These are phyloP conservation scores for Pseudogymnoascus sp. DNA, from an alignment of 2,329 filamentous ascomycete genomes.

Conservation along the genomic window DNA sequence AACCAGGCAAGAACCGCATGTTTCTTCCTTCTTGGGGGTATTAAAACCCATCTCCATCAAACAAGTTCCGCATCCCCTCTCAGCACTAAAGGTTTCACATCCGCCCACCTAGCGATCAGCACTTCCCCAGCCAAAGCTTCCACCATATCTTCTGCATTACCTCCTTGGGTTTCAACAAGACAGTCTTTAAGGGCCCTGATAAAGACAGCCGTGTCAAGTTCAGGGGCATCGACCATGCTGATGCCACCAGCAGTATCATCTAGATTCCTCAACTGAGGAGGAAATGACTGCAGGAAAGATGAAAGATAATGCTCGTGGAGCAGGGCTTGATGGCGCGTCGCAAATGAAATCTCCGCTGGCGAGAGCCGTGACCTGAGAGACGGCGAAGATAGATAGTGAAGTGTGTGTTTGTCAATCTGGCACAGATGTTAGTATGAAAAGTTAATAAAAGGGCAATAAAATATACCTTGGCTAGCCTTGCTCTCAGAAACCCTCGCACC, in stretches of 20 bases:
- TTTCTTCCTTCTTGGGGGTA: not conserved
- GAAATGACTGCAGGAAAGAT: slow-evolving; percentile 79
- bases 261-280: slow-evolving; percentile 66
- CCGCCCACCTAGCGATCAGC: slow-evolving; percentile 64
- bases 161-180: slow-evolving; percentile 51
- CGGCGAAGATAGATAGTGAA: slow-evolving; percentile 59
- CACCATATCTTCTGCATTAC: slow-evolving; percentile 53
- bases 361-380: slow-evolving; percentile 58
- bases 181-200: slow-evolving; percentile 59
- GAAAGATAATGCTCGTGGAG: slow-evolving; percentile 76
- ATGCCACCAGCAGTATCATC: slow-evolving; percentile 87
- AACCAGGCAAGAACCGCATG: not conserved
- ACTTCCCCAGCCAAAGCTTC: slow-evolving; percentile 54
- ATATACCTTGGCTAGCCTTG: slow-evolving; percentile 74
- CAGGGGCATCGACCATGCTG: slow-evolving; percentile 86
- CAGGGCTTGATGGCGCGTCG: slow-evolving; percentile 75
- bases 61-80: slow-evolving; percentile 50
- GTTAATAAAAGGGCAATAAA: not conserved
- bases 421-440: not conserved
- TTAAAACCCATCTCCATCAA: slow-evolving; percentile 21
- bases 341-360: slow-evolving; percentile 68
- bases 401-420: slow-evolving; percentile 67
- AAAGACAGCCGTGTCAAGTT: slow-evolving; percentile 77
- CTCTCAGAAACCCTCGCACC: slow-evolving; percentile 71
- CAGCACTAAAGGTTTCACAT: slow-evolving; percentile 55